Conservation (phyloP, 768 basidiomycete species). For the Paxillus ammoniavirescens region DNA sequence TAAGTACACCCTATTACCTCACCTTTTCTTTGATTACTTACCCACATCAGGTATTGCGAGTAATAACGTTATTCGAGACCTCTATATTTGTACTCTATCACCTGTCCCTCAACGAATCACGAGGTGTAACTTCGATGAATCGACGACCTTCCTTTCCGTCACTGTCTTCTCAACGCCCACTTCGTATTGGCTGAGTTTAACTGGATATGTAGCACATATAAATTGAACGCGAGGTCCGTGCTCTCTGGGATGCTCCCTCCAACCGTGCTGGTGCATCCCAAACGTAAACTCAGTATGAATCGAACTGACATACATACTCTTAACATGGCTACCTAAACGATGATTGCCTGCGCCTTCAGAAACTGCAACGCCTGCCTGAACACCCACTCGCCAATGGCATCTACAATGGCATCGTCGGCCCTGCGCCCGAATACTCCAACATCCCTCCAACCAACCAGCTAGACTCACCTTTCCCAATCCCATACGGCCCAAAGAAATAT, state of each 20-base stretch:
- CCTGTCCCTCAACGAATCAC: neutral
- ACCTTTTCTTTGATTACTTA: no score
- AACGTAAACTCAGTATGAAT: no score
- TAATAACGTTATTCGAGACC: constrained; percentile 1
- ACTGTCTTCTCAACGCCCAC: no score
- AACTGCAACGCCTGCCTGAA: constrained; percentile 4
- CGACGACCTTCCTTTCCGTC: no score
- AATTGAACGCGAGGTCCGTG: no score
- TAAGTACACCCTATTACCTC: constrained; percentile 32
- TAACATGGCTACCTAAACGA: neutral
- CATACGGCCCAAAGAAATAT: constrained; percentile 14
- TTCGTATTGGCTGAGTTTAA: no score
- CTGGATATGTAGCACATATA: no score
- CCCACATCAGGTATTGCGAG: constrained; percentile 20
- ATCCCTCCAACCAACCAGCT: neutral
- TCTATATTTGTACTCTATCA: neutral
- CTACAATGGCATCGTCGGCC: neutral
- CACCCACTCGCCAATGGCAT: constrained; percentile 11
- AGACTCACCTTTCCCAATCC: constrained; percentile 10
- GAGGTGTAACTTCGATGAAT: no score
- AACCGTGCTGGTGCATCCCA: no score
- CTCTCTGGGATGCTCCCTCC: no score
- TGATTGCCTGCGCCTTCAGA: neutral
- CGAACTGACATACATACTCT: no score
- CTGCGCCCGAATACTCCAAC: neutral